Conservation (phyloP, 805 yeast species). For the Candida namnaoensis region DNA sequence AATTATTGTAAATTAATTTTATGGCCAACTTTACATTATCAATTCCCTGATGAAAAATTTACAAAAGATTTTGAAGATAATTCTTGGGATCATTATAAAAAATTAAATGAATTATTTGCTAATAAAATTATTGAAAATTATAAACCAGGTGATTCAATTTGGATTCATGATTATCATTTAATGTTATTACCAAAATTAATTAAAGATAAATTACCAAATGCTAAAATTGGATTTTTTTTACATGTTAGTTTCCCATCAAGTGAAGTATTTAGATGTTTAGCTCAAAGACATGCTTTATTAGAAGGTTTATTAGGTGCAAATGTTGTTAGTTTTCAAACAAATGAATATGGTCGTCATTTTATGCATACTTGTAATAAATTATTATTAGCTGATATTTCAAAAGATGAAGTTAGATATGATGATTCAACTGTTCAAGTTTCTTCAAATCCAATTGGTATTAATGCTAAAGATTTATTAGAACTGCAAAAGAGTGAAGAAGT, state of each 20-base stretch:
- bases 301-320: constrained; percentile 87
- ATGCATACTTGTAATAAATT: constrained; percentile 82
- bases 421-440: constrained; percentile 49
- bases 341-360: constrained; percentile 91
- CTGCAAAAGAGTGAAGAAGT: constrained; percentile 43
- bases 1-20: constrained; percentile 89
- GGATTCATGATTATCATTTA: constrained; percentile 94
- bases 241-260: constrained; percentile 94
- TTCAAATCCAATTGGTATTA: constrained; percentile 73
- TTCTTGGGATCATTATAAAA: constrained; percentile 80
- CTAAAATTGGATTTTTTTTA: constrained; percentile 83
- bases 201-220: constrained; percentile 65
- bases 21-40: constrained; percentile 94
- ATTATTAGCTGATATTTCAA: constrained; percentile 73
- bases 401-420: constrained; percentile 49
- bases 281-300: constrained; percentile 70
- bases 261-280: constrained; percentile 90
- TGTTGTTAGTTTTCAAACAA: constrained; percentile 81
- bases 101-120: constrained; percentile 72
- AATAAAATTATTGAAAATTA: constrained; percentile 62
- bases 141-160: constrained; percentile 67
- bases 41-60: constrained; percentile 91
- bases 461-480: constrained; percentile 45
- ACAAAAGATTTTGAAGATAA: constrained; percentile 93
- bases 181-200: constrained; percentile 82